phyloP scores from a whole-genome alignment of 345 rosid species.

The Eucalyptus curtisii region DNA sequence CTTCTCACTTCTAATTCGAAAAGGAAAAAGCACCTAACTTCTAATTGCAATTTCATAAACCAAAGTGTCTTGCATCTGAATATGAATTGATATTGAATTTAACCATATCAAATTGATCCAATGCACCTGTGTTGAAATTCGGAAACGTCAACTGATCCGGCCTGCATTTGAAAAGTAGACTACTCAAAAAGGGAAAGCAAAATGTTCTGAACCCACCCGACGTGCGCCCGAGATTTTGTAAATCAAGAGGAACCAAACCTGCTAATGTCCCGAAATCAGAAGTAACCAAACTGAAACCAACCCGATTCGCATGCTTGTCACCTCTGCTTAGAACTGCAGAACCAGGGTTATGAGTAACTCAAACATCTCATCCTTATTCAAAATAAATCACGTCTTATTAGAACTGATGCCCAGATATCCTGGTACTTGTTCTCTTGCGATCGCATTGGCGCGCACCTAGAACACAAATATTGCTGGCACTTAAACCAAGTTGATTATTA shows the following conservation, averaged over 20 bases:
- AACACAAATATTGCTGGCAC: neutral
- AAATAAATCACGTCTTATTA: neutral
- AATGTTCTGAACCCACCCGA: neutral
- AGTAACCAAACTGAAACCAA: neutral
- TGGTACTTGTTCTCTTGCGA: neutral
- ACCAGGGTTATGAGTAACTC: neutral
- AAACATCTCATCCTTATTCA: neutral
- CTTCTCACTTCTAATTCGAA: no score
- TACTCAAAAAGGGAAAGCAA: neutral
- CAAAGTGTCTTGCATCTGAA: neutral
- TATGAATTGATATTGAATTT: neutral
- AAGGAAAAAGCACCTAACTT: neutral
- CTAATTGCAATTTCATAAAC: neutral
- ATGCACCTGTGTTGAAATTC: neutral
- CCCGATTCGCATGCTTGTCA: neutral
- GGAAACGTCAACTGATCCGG: neutral
- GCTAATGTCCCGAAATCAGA: neutral
- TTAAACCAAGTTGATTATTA: neutral
- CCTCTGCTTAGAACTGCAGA: neutral
- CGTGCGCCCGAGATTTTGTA: neutral
- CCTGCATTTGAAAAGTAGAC: neutral
- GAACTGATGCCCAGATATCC: neutral
- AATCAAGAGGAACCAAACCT: neutral
- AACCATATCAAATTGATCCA: neutral
- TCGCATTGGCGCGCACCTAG: neutral